Evolutionary conservation across 306 rosid genomes (phyloP), one percentile per base, ranked within the genome.

Genomic region (Prunus persica): DNA sequence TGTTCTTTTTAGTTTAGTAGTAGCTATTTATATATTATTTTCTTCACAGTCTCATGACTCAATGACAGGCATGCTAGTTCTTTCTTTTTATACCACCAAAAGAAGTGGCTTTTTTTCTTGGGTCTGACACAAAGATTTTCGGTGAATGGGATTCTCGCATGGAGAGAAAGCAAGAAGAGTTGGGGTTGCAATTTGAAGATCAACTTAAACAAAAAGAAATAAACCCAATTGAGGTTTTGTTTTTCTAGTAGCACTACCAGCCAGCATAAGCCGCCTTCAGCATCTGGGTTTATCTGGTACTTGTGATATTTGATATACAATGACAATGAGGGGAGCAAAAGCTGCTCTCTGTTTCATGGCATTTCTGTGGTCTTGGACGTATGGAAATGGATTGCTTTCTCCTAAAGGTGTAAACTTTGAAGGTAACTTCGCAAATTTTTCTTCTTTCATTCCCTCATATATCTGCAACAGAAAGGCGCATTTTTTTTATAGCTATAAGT

Each of bases 371-470:
- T 72, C 80, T 60, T 90, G 81, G 88, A 73, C 79, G 73, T 80
- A 81, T 75, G 79, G 86, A 78, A 77, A 78, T 90, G 96, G 89
- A 64, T 74, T 92, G 82, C 96, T 95, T 52, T 92, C 96, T 77
- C 88, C 97, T 18, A 95, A 95, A 89, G 98, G 98, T 50, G 98
- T 92, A 12, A 95, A 95, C 97, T 95, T 85, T 81, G 98, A 95
- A 90, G 98, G 97, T 95, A 88, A 81, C 27, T 51, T 61, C 25
- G 56, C 10, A 80, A 65, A 1, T 22, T 49, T 71, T 10, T 16
- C 52, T 62, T 41, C 71, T 27, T 45, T 65, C 60, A 71, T 18
- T 25, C 57, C 51, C 43, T 34, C 61, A 45, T 34, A 25, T 60
- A 69, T 80, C 51, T 71, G 66, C 74, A 52, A 22, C 43, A 46